Conservation (phyloP, 2,329 filamentous ascomycete species). For the Lithohypha guttulata region DNA sequence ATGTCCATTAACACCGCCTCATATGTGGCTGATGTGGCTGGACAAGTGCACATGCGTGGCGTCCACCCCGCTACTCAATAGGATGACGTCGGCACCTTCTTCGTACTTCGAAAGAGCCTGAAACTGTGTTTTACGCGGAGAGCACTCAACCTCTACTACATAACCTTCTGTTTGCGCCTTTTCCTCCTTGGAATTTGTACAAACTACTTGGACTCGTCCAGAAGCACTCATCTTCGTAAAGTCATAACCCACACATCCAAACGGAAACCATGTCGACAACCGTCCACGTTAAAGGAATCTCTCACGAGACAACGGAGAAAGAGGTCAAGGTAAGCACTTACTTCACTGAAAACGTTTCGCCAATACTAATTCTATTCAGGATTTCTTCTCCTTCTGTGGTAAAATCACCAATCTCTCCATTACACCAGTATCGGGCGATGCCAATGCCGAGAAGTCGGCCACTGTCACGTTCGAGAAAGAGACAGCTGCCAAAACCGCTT, state of each 20-base stretch:
- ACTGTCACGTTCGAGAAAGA: slow-evolving; percentile 96
- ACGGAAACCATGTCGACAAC: slow-evolving; percentile 43
- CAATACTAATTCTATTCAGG: slow-evolving; percentile 35
- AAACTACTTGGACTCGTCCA: no score
- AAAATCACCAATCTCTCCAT: slow-evolving; percentile 82
- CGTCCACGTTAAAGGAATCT: slow-evolving; percentile 85
- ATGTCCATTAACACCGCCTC: no score
- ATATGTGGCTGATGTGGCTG: no score
- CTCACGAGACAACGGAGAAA: slow-evolving; percentile 68
- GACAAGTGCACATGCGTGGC: no score
- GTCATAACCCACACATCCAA: not conserved
- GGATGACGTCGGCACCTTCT: no score
- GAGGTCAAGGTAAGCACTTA: slow-evolving; percentile 47
- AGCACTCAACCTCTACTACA: no score
- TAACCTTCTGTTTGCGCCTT: no score
- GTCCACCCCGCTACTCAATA: no score
- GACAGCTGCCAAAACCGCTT: slow-evolving; percentile 91
- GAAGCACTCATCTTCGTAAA: no score
- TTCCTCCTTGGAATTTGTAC: no score
- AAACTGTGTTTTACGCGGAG: no score
- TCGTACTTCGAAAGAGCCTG: no score
- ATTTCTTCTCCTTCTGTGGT: slow-evolving; percentile 46
- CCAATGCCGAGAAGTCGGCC: slow-evolving; percentile 63
- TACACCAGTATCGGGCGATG: slow-evolving; percentile 44
- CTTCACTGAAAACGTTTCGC: not conserved